phyloP scores from a whole-genome alignment of 164 flowering plant species.

The Kingdonia uniflora region DNA sequence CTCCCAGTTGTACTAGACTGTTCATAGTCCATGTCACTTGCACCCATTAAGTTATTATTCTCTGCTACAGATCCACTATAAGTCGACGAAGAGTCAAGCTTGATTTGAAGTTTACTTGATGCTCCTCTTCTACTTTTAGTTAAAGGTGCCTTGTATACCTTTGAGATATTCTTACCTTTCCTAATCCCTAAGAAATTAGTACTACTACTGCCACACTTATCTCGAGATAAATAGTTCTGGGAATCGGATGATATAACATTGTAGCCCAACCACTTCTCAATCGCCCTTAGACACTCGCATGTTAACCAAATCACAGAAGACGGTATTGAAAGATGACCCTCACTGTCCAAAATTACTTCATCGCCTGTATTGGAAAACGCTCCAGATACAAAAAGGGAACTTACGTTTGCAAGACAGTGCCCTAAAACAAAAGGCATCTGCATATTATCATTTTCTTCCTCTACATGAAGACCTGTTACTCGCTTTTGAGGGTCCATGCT shows the following conservation, averaged over 20 bases:
- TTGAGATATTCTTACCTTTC: conserved; percentile 32
- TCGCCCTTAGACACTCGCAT: conserved; percentile 58
- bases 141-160: conserved; percentile 11
- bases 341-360: conserved; percentile 17
- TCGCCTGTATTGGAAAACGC: conserved; percentile 33
- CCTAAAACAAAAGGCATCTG: conserved; percentile 54
- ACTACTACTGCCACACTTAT: conserved; percentile 9
- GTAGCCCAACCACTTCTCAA: conserved; percentile 56
- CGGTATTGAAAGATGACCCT: conserved; percentile 23
- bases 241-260: conserved; percentile 29
- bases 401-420: conserved; percentile 47
- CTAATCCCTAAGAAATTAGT: conserved; percentile 33
- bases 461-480: conserved; percentile 59
- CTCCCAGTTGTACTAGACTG: conserved; percentile 7
- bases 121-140: conserved; percentile 15
- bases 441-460: conserved; percentile 71
- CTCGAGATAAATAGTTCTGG: conserved; percentile 18
- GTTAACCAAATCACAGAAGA: conserved; percentile 39
- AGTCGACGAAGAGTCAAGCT: conserved; percentile 14
- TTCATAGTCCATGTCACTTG: conserved; percentile 18
- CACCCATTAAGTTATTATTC: conserved; percentile 9
- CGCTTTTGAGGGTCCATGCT: conserved; percentile 86
- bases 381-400: conserved; percentile 58
- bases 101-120: conserved; percentile 22
- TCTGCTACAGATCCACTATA: conserved; percentile 13